Evolutionary conservation across 2,329 filamentous ascomycete species (phyloP).

Genomic region (Talaromyces sp.): DNA sequence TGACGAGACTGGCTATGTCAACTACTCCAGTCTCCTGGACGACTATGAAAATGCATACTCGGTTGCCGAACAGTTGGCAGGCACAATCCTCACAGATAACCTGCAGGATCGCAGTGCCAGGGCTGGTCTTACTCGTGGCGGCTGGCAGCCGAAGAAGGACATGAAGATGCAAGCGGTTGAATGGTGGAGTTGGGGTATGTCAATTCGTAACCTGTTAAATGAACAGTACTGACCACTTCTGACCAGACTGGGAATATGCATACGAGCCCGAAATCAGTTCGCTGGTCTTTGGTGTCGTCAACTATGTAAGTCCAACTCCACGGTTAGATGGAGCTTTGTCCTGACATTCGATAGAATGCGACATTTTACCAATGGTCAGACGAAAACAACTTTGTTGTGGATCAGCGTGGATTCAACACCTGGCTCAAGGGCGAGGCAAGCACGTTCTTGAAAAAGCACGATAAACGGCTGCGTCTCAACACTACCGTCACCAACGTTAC

Average conservation of each 20-base stretch:
- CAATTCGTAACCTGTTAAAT: not conserved
- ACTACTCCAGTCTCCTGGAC: constrained; percentile 50
- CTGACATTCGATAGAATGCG: constrained; percentile 40
- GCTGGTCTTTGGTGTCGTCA: constrained; percentile 49
- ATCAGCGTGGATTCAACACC: constrained; percentile 57
- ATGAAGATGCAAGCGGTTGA: constrained; percentile 56
- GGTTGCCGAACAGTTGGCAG: constrained; percentile 49
- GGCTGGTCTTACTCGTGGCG: constrained; percentile 54
- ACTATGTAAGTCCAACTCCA: constrained; percentile 3
- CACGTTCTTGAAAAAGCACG: constrained; percentile 53
- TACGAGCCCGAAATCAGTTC: constrained; percentile 54
- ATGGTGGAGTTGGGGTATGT: constrained; percentile 49
- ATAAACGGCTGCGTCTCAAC: constrained; percentile 54
- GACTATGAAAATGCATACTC: constrained; percentile 47
- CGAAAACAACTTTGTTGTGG: constrained; percentile 57
- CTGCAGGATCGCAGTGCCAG: constrained; percentile 59
- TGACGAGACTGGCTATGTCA: constrained; percentile 50
- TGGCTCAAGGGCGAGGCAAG: constrained; percentile 55
- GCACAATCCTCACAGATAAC: constrained; percentile 54
- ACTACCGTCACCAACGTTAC: constrained; percentile 53
- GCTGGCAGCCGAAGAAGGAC: constrained; percentile 54
- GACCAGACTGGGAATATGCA: constrained; percentile 54
- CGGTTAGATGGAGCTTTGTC: not conserved
- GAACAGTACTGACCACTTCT: not conserved
- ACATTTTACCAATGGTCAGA: constrained; percentile 60